Evolutionary conservation across 2,329 filamentous ascomycete species (phyloP).

Genomic region (Colletotrichum cereale): DNA sequence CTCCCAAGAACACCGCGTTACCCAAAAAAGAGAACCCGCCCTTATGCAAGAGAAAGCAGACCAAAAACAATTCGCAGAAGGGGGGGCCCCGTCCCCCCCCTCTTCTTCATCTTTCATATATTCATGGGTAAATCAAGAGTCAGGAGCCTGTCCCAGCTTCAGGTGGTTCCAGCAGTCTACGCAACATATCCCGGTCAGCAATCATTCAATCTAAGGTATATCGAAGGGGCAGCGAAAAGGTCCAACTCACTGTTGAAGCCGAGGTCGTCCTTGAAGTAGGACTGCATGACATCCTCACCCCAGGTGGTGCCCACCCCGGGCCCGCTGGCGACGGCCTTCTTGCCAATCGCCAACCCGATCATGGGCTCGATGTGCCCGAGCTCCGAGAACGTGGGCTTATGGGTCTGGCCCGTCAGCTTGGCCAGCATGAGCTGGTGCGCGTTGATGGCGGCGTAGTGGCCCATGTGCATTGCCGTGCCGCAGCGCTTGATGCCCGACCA

Average conservation of each 20-base stretch:
- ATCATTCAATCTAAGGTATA: no score
- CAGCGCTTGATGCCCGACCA: conserved; percentile 88
- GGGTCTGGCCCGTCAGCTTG: conserved; percentile 47
- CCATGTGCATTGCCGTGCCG: conserved; percentile 81
- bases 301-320: conserved; percentile 67
- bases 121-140: conserved; percentile 1
- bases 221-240: background rate
- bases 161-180: conserved; percentile 69
- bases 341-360: conserved; percentile 80
- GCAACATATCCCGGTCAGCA: conserved; percentile 40
- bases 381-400: conserved; percentile 60
- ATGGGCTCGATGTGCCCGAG: conserved; percentile 70
- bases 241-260: conserved; percentile 70
- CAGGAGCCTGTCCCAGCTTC: conserved; percentile 51
- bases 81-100: background rate
- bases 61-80: background rate
- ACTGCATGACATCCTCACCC: conserved; percentile 72
- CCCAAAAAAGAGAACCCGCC: background rate
- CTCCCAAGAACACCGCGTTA: conserved; percentile 31
- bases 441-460: conserved; percentile 74
- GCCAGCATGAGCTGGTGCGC: conserved; percentile 72
- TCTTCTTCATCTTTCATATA: background rate
- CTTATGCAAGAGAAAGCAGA: background rate
- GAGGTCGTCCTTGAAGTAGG: conserved; percentile 77
- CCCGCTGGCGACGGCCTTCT: conserved; percentile 74